A percentile compares a stretch with the other conserved stretches of the same genome.
phyloP scores from a whole-genome alignment of 345 rosid species.

The Pelargonium nanum region DNA sequence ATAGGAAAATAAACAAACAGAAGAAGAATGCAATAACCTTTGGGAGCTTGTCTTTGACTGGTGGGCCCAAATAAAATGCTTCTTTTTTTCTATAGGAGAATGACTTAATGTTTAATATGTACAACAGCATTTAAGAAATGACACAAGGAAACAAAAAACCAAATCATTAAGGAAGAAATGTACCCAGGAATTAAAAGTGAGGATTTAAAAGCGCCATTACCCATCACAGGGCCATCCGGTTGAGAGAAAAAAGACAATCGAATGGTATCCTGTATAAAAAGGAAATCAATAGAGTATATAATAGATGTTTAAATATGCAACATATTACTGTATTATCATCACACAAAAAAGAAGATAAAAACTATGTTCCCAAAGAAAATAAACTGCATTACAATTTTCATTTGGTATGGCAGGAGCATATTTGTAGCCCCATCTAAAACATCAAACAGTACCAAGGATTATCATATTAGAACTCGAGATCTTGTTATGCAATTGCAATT shows the following conservation, averaged over 20 bases:
- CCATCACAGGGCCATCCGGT: conserved; percentile 92
- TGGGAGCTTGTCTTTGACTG: conserved; percentile 72
- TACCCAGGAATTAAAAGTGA: conserved; percentile 85
- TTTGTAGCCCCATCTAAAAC: too few species aligned
- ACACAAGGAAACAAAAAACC: conserved; percentile 7
- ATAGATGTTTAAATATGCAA: too few species aligned
- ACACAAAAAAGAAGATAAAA: too few species aligned
- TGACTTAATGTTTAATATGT: conserved; percentile 11
- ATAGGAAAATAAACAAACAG: background rate
- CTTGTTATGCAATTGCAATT: too few species aligned
- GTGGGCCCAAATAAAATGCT: conserved; percentile 80
- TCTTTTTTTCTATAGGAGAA: conserved; percentile 56
- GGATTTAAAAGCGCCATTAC: conserved; percentile 76
- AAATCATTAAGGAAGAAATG: conserved; percentile 12
- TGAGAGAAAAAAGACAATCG: conserved; percentile 70
- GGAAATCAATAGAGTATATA: background rate
- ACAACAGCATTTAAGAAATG: conserved; percentile 4
- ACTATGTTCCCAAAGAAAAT: too few species aligned
- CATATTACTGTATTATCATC: too few species aligned
- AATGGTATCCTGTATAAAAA: conserved; percentile 43
- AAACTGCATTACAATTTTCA: too few species aligned
- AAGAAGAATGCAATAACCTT: conserved; percentile 33
- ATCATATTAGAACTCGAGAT: too few species aligned
- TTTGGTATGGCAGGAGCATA: too few species aligned
- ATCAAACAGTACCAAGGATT: too few species aligned